These are phyloP conservation scores for Rubia yunnanensis DNA, from an alignment of 257 asterid genomes.

Conservation along the genomic window DNA sequence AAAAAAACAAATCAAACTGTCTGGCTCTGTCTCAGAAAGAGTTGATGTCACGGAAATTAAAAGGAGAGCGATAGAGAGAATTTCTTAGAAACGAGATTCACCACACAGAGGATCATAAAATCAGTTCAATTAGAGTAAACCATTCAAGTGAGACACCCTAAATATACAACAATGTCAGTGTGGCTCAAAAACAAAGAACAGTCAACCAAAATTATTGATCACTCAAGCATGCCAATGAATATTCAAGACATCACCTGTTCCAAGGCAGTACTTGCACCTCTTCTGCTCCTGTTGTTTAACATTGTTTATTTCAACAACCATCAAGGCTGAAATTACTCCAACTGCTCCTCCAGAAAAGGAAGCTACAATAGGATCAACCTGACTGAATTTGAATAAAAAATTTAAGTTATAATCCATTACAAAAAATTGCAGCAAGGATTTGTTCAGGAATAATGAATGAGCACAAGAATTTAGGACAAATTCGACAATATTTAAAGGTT, in stretches of 20 bases:
- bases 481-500: background rate
- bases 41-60: background rate
- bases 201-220: background rate
- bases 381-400: slow-evolving; percentile 27
- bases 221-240: background rate
- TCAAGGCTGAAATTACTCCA: slow-evolving; percentile 93
- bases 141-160: background rate
- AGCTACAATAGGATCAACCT: slow-evolving; percentile 96
- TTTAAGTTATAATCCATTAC: background rate
- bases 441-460: background rate
- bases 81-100: background rate
- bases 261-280: slow-evolving; percentile 96
- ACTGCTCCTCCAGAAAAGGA: slow-evolving; percentile 98
- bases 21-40: background rate
- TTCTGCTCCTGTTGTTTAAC: slow-evolving; percentile 94
- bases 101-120: background rate
- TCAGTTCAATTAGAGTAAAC: background rate
- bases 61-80: background rate
- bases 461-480: background rate
- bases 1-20: background rate
- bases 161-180: background rate
- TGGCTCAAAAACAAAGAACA: background rate
- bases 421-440: background rate
- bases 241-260: slow-evolving; percentile 44
- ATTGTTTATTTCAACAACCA: slow-evolving; percentile 96